phyloP scores from a whole-genome alignment of 208 protist genomes.

The Wallacemonas rigidus region DNA sequence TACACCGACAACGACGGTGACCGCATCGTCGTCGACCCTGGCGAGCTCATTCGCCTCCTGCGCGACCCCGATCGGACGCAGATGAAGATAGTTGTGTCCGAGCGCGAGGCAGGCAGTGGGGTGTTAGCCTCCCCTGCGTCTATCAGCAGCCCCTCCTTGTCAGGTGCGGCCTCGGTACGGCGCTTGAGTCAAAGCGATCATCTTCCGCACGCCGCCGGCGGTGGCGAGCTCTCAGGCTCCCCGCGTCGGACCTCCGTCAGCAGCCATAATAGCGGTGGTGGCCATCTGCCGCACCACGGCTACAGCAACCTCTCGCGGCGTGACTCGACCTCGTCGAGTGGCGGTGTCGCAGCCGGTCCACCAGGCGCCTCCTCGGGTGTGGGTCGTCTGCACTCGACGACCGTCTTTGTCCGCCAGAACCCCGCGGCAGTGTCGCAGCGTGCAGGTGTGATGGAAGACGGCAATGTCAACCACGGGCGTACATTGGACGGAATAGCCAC shows the following conservation, averaged over 20 bases:
- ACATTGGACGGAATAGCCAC: neutral
- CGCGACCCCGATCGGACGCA: constrained; percentile 23
- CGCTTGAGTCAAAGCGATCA: constrained; percentile 14
- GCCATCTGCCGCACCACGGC: no score
- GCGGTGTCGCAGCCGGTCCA: neutral
- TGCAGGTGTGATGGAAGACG: neutral
- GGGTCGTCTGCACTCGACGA: constrained; percentile 7
- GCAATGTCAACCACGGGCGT: neutral
- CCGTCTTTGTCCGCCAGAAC: constrained; percentile 3
- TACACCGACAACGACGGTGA: constrained; percentile 19
- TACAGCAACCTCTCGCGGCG: neutral
- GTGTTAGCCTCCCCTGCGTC: neutral
- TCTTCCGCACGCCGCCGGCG: neutral
- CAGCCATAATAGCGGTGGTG: neutral
- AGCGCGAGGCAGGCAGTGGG: constrained; percentile 1
- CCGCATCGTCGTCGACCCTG: constrained; percentile 12
- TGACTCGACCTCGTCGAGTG: constrained; percentile 2
- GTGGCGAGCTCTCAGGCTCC: neutral
- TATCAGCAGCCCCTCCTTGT: constrained; percentile 1
- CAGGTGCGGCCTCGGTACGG: neutral
- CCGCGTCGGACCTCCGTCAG: constrained; percentile 10
- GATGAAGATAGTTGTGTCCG: constrained; percentile 16
- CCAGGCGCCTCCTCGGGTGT: no score
- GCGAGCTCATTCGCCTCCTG: constrained; percentile 19
- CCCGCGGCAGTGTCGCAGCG: neutral